Base-by-base conservation (phyloP, 73 alveolate species). In the Paramecium sexaurelia region DNA sequence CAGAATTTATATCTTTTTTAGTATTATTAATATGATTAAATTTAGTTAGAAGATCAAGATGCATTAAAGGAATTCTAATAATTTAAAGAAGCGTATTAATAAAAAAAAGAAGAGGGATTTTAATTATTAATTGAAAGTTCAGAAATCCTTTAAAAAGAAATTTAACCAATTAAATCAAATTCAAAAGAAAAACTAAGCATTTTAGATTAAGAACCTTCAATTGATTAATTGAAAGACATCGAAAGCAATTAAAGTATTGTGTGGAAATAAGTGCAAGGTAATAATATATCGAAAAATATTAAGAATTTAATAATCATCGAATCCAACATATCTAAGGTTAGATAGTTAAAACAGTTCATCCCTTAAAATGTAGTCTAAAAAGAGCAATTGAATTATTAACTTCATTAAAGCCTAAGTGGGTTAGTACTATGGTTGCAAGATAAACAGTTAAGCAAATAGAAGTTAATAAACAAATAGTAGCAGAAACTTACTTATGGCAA, bases 31-130 rank as follows among this genome's bases (percentile, higher is more conserved):
- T 15, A 35, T 71, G 43, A 71, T 29, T n/a, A 35, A 35, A 11
- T 68, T 33, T 71, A 32, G 55, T 20, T 71, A 27, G 86, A 32
- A 11, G 86, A 71, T 33, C 10, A 71, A 32, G 56, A 37, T 1
- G 56, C 86, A 71, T 27, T 71, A 35, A 13, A 71, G 26, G 55
- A 71, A 36, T 71, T 35, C n/a, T n/a, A 7, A 71, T 71, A n/a
- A 11, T 71, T 71, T 57, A 27, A n/a, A 32, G 66, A 71, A 71
- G 4, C 17, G 15, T 8, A 17, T 29, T n/a, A 71, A 71, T 33
- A 71, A 71, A n/a, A 71, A 15, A 71, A 71, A 32, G 56, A 71
- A 35, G 86, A 71, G 9, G 86, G 19, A 57, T 57, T 71, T 37
- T 32, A 71, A 71, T 33, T 32, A 35, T 6, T 71, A 20, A 19